Percentiles rank a stretch among this genome's conserved stretches.
phyloP scores from a whole-genome alignment of 2,329 filamentous ascomycete genomes.

The Paraconiothyrium sp. region DNA sequence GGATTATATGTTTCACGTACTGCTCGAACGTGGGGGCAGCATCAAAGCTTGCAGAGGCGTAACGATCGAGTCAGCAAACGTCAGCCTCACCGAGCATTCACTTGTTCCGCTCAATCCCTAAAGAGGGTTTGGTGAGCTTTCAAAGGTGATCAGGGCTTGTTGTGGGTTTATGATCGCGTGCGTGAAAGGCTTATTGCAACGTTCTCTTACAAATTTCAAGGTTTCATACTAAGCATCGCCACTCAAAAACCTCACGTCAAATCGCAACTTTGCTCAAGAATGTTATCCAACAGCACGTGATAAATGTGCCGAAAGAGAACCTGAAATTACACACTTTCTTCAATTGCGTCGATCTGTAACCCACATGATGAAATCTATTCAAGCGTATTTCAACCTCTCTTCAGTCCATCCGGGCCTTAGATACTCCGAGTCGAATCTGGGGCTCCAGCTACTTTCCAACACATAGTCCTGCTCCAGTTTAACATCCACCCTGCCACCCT shows the following conservation, averaged over 20 bases:
- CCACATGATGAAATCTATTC: background rate
- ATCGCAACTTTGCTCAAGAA: no score
- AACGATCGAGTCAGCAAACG: background rate
- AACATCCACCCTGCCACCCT: constrained; percentile 61
- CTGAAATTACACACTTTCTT: no score
- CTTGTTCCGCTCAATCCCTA: background rate
- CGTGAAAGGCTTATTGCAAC: background rate
- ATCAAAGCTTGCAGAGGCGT: background rate
- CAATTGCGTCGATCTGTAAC: background rate
- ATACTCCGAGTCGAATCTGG: constrained; percentile 58
- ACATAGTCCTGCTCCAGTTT: constrained; percentile 65
- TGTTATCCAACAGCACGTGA: no score
- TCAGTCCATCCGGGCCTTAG: constrained; percentile 62
- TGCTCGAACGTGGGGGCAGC: background rate
- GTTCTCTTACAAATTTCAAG: no score
- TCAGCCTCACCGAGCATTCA: background rate
- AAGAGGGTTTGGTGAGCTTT: background rate
- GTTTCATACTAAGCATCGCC: no score
- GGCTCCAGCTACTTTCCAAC: constrained; percentile 62
- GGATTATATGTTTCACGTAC: background rate
- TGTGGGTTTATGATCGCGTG: background rate
- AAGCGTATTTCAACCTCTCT: constrained; percentile 46
- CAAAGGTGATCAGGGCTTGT: background rate
- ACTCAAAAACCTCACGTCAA: no score
- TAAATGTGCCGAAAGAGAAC: no score